Evolutionary conservation across 2,329 filamentous ascomycete species (phyloP), one percentile per base, ranked within the genome.

Genomic region (Talaromyces amestolkiae): DNA sequence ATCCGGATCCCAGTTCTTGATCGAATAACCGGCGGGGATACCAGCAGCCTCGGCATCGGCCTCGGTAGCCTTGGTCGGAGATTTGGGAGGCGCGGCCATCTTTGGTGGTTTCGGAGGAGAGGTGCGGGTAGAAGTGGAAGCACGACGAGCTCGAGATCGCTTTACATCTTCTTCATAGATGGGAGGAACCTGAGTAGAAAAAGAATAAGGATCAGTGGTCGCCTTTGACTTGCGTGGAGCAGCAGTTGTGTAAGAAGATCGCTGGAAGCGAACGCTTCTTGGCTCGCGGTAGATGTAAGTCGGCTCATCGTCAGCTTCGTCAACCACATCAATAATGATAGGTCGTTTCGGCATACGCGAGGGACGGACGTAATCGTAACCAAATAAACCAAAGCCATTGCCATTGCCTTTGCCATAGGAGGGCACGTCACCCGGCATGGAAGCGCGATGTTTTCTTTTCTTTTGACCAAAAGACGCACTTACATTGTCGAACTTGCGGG

Each of bases 1-100:
- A 33, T 87, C 89, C 0, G 94, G 94, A 76, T 99, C 95, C 95
- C 95, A 98, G 82, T 98, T 96, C 85, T 98, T 98, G 76, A 94
- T 88, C 31, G 92, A 96, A 82, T 96, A 99, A 68, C 95, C 94
- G 1, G 88, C 79, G 1, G 95, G 93, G 65, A 99, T 97, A 67
- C 87, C 86, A 74, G 83, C 85, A 35, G 82, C 81, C 67, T 80
- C 80, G 66, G 86, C 86, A 70, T 89, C 87, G 64, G 91, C 90
- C 76, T 86, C 86, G 53, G 86, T 89, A 65, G 88, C 88, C 72
- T 82, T 79, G 58, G 78, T 78, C 54, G 80, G 74, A 7, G 79
- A 72, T 63, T 80, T 77, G 47, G 61, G 71, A 31, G 74, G 66
- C 15, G 75, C 68, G 13, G 74, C 63, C 13, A 76, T 73, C 69